Conservation (phyloP, 2,329 filamentous ascomycete species). For the Cladophialophora chaetospira region DNA sequence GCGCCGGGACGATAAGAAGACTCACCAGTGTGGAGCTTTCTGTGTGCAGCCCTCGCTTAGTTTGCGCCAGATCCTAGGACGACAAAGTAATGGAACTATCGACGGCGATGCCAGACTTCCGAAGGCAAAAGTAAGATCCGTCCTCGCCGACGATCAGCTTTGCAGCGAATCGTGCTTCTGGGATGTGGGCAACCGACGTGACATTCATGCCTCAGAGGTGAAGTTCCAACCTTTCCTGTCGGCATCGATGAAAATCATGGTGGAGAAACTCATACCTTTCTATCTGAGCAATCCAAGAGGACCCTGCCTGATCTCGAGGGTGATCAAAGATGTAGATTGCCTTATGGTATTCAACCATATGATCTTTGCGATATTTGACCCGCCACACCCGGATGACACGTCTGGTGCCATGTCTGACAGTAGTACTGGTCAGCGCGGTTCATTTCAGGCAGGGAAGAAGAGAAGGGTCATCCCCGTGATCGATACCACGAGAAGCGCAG, state of each 20-base stretch:
- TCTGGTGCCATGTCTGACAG: slow-evolving; percentile 6
- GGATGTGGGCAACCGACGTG: slow-evolving; percentile 20
- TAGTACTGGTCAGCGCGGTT: slow-evolving; percentile 5
- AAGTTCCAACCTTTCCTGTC: slow-evolving; percentile 19
- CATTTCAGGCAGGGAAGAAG: background rate
- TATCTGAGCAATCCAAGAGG: slow-evolving; percentile 29
- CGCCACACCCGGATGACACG: slow-evolving; percentile 8
- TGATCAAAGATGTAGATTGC: slow-evolving; percentile 27
- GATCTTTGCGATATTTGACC: slow-evolving; percentile 15
- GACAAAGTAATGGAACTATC: slow-evolving; percentile 11
- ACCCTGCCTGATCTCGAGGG: slow-evolving; percentile 30
- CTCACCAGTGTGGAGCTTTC: slow-evolving; percentile 33
- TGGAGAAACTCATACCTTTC: slow-evolving; percentile 24
- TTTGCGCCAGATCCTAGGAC: slow-evolving; percentile 18
- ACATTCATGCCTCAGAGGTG: slow-evolving; percentile 18
- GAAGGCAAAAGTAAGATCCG: background rate
- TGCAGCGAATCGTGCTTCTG: slow-evolving; percentile 29
- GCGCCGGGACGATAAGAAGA: background rate
- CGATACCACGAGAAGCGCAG: slow-evolving; percentile 25
- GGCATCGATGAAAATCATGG: slow-evolving; percentile 12
- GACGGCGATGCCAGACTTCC: slow-evolving; percentile 1
- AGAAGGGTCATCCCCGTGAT: slow-evolving; percentile 16
- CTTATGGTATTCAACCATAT: slow-evolving; percentile 28
- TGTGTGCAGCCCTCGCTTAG: slow-evolving; percentile 26
- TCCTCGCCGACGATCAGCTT: slow-evolving; percentile 22